A percentile compares a stretch with the other conserved stretches of the same genome.
Evolutionary conservation across 148 eudicot genomes (phyloP).

Genomic region (Pharnaceum exiguum): DNA sequence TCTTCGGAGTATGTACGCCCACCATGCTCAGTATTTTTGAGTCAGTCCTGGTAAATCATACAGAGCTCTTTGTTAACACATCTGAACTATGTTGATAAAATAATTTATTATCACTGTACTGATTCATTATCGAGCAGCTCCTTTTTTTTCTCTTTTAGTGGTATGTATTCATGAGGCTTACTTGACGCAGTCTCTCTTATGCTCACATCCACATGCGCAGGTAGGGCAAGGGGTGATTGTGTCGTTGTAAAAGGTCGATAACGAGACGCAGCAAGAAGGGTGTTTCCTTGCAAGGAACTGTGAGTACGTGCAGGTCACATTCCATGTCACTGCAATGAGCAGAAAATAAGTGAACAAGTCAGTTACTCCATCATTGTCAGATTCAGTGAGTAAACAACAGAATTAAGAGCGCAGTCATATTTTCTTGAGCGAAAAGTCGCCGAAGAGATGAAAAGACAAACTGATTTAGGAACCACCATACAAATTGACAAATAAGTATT

Average conservation of each 20-base stretch:
- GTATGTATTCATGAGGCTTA: conserved; percentile 29
- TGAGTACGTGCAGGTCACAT: conserved; percentile 88
- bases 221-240: conserved; percentile 80
- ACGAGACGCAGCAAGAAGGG: conserved; percentile 79
- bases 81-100: too few relatives aligned
- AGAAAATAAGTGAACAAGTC: background rate
- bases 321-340: conserved; percentile 85
- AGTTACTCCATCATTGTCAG: conserved; percentile 11
- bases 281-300: conserved; percentile 78
- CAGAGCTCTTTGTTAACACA: background rate
- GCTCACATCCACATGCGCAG: conserved; percentile 87
- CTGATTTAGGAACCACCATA: too few relatives aligned
- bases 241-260: conserved; percentile 85
- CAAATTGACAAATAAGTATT: too few relatives aligned
- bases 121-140: too few relatives aligned
- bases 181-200: conserved; percentile 67
- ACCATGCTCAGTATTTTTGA: conserved; percentile 51
- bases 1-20: conserved; percentile 56
- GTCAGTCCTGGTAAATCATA: conserved; percentile 41
- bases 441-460: too few relatives aligned
- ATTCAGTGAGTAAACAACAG: background rate
- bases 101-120: too few relatives aligned
- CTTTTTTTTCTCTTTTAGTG: too few relatives aligned
- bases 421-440: background rate
- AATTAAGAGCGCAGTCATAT: background rate